phyloP scores from a whole-genome alignment of 2,329 filamentous ascomycete species.

The Passalora sequoiae region DNA sequence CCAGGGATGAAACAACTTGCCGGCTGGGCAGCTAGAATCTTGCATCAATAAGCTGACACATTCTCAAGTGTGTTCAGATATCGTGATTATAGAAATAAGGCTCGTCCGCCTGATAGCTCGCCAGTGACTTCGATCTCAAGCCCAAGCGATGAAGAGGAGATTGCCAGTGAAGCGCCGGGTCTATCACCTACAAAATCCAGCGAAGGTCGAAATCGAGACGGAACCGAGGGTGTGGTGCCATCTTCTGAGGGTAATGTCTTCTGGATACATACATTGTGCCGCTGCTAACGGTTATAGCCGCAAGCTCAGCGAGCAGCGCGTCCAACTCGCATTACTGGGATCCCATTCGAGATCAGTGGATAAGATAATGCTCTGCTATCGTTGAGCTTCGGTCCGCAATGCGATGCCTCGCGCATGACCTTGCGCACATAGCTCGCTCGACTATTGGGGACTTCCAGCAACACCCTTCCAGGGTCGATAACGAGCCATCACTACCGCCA shows the following conservation, averaged over 20 bases:
- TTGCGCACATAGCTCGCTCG: background rate
- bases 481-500: no score
- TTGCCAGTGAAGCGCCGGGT: background rate
- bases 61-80: conserved; percentile 46
- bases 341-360: conserved; percentile 6
- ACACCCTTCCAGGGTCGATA: no score
- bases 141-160: conserved; percentile 2
- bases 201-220: background rate
- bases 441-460: background rate
- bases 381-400: no score
- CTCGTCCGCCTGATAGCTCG: conserved; percentile 10
- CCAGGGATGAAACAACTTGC: no score
- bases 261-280: background rate
- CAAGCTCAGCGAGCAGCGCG: background rate
- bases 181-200: background rate
- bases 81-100: conserved; percentile 37
- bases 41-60: no score
- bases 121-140: conserved; percentile 1
- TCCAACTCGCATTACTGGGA: conserved; percentile 4
- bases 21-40: no score
- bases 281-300: background rate
- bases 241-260: background rate
- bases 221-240: background rate
- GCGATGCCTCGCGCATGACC: no score
- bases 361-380: background rate